Percentiles rank a stretch among this genome's conserved stretches.
phyloP scores from a whole-genome alignment of 2,329 filamentous ascomycete genomes.

The Dichotomopilus funicola region DNA sequence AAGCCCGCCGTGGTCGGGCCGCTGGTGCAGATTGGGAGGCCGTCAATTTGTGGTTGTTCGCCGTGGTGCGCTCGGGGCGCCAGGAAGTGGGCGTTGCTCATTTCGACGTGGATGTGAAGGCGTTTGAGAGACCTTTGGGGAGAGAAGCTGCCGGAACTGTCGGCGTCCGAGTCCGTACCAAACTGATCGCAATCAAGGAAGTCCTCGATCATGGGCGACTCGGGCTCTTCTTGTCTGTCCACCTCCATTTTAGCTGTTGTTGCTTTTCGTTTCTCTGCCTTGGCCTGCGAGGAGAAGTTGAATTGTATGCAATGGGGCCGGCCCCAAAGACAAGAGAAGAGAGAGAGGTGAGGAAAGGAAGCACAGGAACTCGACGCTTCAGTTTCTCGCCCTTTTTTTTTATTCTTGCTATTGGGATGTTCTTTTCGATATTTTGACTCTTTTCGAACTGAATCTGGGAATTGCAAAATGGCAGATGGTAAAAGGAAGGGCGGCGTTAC shows the following conservation, averaged over 20 bases:
- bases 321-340: too few relatives aligned
- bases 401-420: too few relatives aligned
- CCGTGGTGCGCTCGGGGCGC: conserved; percentile 21
- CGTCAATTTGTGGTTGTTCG: conserved; percentile 18
- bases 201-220: conserved; percentile 18
- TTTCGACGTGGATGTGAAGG: conserved; percentile 26
- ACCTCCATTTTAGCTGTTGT: conserved; percentile 17
- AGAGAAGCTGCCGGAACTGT: conserved; percentile 7
- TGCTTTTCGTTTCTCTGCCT: background rate
- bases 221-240: conserved; percentile 15
- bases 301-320: background rate
- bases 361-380: too few relatives aligned
- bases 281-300: too few relatives aligned
- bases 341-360: too few relatives aligned
- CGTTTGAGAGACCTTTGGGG: conserved; percentile 17
- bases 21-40: conserved; percentile 16
- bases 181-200: conserved; percentile 19
- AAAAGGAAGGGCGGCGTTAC: too few relatives aligned
- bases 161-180: conserved; percentile 17
- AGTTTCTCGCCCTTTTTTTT: too few relatives aligned
- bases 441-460: too few relatives aligned
- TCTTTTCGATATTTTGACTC: too few relatives aligned
- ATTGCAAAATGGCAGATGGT: too few relatives aligned
- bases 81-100: conserved; percentile 25
- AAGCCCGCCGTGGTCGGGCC: conserved; percentile 17